These are phyloP conservation scores for Heliamphora pulchella DNA, from an alignment of 179 eudicot genomes.

Conservation along the genomic window DNA sequence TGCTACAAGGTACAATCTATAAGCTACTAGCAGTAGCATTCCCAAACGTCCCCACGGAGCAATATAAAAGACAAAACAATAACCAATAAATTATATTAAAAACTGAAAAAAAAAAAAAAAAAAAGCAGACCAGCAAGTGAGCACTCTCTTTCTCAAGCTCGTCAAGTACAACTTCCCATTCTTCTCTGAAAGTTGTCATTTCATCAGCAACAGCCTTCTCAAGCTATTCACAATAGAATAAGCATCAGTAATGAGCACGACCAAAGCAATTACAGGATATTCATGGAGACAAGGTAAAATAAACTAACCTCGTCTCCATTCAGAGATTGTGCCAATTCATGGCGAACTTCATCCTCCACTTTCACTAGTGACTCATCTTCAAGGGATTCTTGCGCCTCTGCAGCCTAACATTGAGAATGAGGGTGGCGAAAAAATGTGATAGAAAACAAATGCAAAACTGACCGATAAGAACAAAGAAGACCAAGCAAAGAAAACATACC, in stretches of 20 bases:
- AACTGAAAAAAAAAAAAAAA: conserved; percentile 24
- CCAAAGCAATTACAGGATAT: not conserved
- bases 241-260: conserved; percentile 14
- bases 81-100: not conserved
- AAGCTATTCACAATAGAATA: conserved; percentile 42
- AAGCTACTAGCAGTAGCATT: too few species aligned
- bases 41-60: not conserved
- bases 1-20: too few species aligned
- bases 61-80: not conserved
- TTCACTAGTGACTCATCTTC: conserved; percentile 79
- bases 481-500: conserved; percentile 32
- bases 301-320: conserved; percentile 62
- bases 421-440: conserved; percentile 6
- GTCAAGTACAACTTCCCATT: conserved; percentile 85
- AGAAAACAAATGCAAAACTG: not conserved
- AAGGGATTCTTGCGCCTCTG: conserved; percentile 95
- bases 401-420: conserved; percentile 62
- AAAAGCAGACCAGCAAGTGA: conserved; percentile 60
- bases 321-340: conserved; percentile 59
- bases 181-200: conserved; percentile 62
- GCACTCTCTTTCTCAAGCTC: conserved; percentile 92
- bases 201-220: conserved; percentile 86
- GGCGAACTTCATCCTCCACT: conserved; percentile 83
- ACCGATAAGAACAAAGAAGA: not conserved
- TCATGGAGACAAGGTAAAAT: conserved; percentile 6